phyloP scores from a whole-genome alignment of 148 eudicot species.

The Rhododendron vialii region DNA sequence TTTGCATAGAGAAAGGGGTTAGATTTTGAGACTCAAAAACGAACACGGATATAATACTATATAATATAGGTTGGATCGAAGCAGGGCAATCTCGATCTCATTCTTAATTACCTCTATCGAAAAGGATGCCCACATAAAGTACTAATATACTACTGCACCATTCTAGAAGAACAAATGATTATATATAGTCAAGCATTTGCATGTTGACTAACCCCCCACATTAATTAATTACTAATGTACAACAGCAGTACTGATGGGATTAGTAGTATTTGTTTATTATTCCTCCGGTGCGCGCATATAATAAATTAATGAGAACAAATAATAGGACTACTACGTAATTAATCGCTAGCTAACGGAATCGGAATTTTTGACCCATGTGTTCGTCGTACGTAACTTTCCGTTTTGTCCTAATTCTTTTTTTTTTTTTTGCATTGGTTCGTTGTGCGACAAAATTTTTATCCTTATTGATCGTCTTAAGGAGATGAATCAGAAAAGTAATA shows the following conservation, averaged over 20 bases:
- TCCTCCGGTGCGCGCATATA: not conserved
- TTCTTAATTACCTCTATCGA: not conserved
- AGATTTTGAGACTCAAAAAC: too few relatives aligned
- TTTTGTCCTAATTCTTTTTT: too few relatives aligned
- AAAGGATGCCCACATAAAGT: not conserved
- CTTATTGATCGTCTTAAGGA: too few relatives aligned
- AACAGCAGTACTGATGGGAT: not conserved
- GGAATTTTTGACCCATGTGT: too few relatives aligned
- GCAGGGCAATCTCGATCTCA: not conserved
- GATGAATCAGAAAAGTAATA: too few relatives aligned
- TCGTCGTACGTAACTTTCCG: too few relatives aligned
- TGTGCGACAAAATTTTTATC: too few relatives aligned
- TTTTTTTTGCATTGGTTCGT: too few relatives aligned
- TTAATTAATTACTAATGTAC: not conserved
- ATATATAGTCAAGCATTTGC: not conserved
- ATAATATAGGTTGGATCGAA: not conserved
- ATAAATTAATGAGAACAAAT: not conserved
- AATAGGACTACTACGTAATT: too few relatives aligned
- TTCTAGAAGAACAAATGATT: not conserved
- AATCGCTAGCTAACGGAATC: too few relatives aligned
- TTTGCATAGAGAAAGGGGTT: fast-evolving
- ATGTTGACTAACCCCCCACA: not conserved
- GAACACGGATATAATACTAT: too few relatives aligned
- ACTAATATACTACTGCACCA: not conserved
- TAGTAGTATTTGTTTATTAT: not conserved